These are phyloP conservation scores for Candida boleticola DNA, from an alignment of 805 yeast genomes.

Conservation along the genomic window DNA sequence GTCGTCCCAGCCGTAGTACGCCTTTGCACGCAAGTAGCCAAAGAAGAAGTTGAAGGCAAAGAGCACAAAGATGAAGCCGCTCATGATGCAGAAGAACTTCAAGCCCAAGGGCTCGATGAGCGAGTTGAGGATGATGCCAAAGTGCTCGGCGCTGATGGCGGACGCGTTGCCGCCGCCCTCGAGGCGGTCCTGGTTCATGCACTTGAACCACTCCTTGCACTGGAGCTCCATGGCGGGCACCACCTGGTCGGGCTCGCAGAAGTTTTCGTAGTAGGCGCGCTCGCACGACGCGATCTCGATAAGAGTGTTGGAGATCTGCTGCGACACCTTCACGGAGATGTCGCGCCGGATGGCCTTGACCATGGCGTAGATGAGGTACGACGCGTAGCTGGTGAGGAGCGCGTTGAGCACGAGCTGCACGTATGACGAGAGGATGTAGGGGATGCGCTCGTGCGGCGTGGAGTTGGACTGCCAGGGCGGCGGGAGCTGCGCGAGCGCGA, in stretches of 20 bases:
- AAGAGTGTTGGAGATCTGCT: conserved; percentile 42
- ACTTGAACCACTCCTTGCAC: conserved; percentile 62
- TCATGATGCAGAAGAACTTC: conserved; percentile 50
- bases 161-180: conserved; percentile 51
- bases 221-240: conserved; percentile 57
- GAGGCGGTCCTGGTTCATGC: conserved; percentile 60
- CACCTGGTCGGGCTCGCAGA: conserved; percentile 53
- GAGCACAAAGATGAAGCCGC: conserved; percentile 41
- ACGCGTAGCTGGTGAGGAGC: conserved; percentile 42
- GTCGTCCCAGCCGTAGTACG: conserved; percentile 41
- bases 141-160: conserved; percentile 56
- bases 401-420: conserved; percentile 55
- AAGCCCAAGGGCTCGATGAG: conserved; percentile 67
- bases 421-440: conserved; percentile 61
- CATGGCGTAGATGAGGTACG: conserved; percentile 42
- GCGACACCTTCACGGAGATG: conserved; percentile 48
- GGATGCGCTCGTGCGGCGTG: conserved; percentile 49
- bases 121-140: conserved; percentile 61
- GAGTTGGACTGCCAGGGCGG: conserved; percentile 57
- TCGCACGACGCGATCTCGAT: conserved; percentile 56
- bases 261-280: conserved; percentile 50
- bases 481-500: conserved; percentile 37
- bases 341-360: conserved; percentile 54
- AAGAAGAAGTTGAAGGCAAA: conserved; percentile 63
- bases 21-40: conserved; percentile 62